Conservation (phyloP, 805 yeast species). For the Jamesozyma jinghongensis region DNA sequence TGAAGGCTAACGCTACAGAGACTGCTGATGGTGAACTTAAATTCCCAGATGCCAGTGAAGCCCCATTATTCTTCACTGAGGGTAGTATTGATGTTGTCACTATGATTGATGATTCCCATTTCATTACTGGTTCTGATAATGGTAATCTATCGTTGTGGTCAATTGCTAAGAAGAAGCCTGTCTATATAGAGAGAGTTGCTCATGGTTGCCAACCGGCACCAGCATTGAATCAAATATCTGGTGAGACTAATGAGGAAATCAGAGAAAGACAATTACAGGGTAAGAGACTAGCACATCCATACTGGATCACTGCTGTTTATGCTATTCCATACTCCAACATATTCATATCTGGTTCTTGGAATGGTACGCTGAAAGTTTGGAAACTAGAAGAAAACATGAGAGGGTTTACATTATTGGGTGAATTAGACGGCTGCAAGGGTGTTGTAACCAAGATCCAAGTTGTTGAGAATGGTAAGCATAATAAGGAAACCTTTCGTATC, state of each 20-base stretch:
- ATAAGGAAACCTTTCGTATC: constrained; percentile 44
- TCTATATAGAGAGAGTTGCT: constrained; percentile 55
- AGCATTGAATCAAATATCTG: constrained; percentile 46
- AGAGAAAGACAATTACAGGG: constrained; percentile 51
- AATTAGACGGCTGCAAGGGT: constrained; percentile 55
- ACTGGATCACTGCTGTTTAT: constrained; percentile 73
- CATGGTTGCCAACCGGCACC: constrained; percentile 61
- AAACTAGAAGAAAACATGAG: constrained; percentile 56
- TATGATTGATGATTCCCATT: constrained; percentile 87
- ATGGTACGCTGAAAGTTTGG: constrained; percentile 75
- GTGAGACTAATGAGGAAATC: constrained; percentile 33
- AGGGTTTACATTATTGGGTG: constrained; percentile 47
- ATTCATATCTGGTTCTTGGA: constrained; percentile 83
- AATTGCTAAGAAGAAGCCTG: constrained; percentile 78
- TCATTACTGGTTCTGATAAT: constrained; percentile 91
- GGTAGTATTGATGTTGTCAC: constrained; percentile 86
- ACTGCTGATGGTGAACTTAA: constrained; percentile 25
- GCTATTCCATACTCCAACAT: constrained; percentile 80
- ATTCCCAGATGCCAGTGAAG: constrained; percentile 25
- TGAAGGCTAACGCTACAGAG: constrained; percentile 27
- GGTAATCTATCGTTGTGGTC: constrained; percentile 91
- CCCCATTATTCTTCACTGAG: constrained; percentile 47
- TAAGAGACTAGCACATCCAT: constrained; percentile 48
- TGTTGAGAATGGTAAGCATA: constrained; percentile 44
- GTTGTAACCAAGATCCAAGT: constrained; percentile 55